Percentiles rank a stretch among this genome's conserved stretches.
phyloP scores from a whole-genome alignment of 169 alveolate genomes.

The Eimeria falciformis region DNA sequence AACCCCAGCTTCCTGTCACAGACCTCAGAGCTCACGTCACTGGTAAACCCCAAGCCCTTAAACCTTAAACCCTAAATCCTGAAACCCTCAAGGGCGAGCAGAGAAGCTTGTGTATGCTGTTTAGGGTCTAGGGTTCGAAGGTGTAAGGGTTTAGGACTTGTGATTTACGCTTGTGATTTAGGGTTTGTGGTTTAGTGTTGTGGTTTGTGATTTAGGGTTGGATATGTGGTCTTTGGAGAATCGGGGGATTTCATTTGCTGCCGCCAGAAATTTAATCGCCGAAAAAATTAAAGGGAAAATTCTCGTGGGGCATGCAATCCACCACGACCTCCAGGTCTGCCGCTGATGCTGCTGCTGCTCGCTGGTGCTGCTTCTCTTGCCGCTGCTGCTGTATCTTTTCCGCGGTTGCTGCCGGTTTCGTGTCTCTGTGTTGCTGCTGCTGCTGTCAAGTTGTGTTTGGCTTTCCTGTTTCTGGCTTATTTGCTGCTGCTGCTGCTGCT shows the following conservation, averaged over 20 bases:
- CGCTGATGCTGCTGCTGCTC: background rate
- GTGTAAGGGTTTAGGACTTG: background rate
- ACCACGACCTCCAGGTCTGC: constrained; percentile 49
- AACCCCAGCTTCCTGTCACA: constrained; percentile 19
- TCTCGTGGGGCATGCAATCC: constrained; percentile 56
- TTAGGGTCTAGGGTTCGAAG: background rate
- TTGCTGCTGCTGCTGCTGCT: too few species aligned
- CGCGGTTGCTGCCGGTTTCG: background rate
- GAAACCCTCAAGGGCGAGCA: too few species aligned
- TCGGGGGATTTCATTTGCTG: constrained; percentile 35
- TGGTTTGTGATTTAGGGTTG: background rate
- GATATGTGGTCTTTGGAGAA: background rate
- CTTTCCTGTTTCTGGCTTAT: too few species aligned
- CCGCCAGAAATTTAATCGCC: constrained; percentile 32
- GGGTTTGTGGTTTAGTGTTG: background rate
- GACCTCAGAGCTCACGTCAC: constrained; percentile 48
- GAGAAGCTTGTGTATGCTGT: too few species aligned
- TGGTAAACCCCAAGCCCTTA: constrained; percentile 8
- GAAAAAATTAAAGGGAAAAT: constrained; percentile 1
- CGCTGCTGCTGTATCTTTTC: background rate
- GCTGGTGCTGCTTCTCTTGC: background rate
- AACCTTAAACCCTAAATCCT: background rate
- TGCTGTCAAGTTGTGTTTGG: background rate
- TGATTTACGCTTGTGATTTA: background rate
- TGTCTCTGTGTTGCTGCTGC: background rate